Percentiles rank a stretch among this genome's conserved stretches.
Evolutionary conservation across 2,329 filamentous ascomycete species (phyloP).

Genomic region (Colletotrichum costaricense): DNA sequence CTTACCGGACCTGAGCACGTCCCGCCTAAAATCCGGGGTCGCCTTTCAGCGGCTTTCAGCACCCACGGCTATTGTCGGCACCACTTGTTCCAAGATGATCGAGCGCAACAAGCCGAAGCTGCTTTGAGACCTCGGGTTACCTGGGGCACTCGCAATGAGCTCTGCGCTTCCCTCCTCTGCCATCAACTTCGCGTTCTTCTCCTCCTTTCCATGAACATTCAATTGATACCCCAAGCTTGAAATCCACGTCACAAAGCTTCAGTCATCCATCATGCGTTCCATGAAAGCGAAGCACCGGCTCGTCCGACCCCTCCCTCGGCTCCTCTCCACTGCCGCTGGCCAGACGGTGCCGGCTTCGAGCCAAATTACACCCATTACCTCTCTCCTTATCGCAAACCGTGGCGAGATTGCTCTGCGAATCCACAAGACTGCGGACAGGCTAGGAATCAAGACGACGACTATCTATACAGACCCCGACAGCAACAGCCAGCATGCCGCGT

Average conservation of each 20-base stretch:
- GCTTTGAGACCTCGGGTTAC: slow-evolving; percentile 30
- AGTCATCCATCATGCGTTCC: slow-evolving; percentile 61
- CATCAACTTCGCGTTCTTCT: neutral
- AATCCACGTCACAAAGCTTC: neutral
- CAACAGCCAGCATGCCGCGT: slow-evolving; percentile 86
- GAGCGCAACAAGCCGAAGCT: slow-evolving; percentile 22
- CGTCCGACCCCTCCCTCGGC: slow-evolving; percentile 56
- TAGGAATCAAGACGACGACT: slow-evolving; percentile 93
- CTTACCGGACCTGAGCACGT: neutral
- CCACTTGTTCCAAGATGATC: neutral
- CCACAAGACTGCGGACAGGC: slow-evolving; percentile 84
- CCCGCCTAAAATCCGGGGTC: slow-evolving; percentile 16
- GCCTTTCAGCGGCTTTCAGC: slow-evolving; percentile 30
- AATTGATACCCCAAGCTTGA: neutral
- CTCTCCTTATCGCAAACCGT: slow-evolving; percentile 94
- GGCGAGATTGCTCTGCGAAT: slow-evolving; percentile 97
- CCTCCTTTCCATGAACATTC: neutral
- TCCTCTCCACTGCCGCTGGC: slow-evolving; percentile 42
- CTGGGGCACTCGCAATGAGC: neutral
- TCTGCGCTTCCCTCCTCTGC: neutral
- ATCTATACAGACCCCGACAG: slow-evolving; percentile 95
- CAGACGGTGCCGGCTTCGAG: slow-evolving; percentile 28
- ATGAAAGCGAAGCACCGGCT: slow-evolving; percentile 63
- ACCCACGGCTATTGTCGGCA: slow-evolving; percentile 34
- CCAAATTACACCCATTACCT: slow-evolving; percentile 68